Evolutionary conservation across 2,329 filamentous ascomycete species (phyloP).

Genomic region (Neopestalotiopsis sp.): DNA sequence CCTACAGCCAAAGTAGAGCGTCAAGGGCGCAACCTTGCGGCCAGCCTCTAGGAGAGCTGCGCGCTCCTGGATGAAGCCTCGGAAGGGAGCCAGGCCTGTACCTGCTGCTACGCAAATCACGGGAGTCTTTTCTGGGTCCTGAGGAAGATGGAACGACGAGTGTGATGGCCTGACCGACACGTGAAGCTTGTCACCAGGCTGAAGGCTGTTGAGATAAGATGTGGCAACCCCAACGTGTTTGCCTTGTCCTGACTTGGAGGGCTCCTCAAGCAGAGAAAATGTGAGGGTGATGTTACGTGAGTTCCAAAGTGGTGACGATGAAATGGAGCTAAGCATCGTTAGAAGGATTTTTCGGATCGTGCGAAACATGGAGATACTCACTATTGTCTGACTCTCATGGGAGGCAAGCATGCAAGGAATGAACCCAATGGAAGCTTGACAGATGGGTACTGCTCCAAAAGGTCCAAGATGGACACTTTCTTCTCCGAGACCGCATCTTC

Average conservation of each 20-base stretch:
- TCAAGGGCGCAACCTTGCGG: constrained; percentile 47
- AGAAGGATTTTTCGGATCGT: neutral
- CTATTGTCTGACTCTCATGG: constrained; percentile 67
- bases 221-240: constrained; percentile 47
- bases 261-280: constrained; percentile 56
- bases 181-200: constrained; percentile 22
- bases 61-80: constrained; percentile 53
- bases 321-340: constrained; percentile 46
- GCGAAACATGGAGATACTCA: neutral
- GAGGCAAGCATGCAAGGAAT: constrained; percentile 63
- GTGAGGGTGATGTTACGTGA: constrained; percentile 55
- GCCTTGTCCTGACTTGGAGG: constrained; percentile 32
- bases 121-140: constrained; percentile 31
- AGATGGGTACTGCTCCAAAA: constrained; percentile 38
- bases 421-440: constrained; percentile 42
- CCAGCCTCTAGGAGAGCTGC: constrained; percentile 39
- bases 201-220: constrained; percentile 44
- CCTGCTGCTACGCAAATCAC: constrained; percentile 39
- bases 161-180: constrained; percentile 23
- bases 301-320: constrained; percentile 55
- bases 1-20: constrained; percentile 56
- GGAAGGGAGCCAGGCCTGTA: constrained; percentile 52
- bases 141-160: constrained; percentile 31
- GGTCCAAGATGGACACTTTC: constrained; percentile 29
- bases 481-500: constrained; percentile 33